A percentile compares a stretch with the other conserved stretches of the same genome.
These are phyloP conservation scores for Penicillium thymicola DNA, from an alignment of 2,329 filamentous ascomycete species.

Conservation along the genomic window DNA sequence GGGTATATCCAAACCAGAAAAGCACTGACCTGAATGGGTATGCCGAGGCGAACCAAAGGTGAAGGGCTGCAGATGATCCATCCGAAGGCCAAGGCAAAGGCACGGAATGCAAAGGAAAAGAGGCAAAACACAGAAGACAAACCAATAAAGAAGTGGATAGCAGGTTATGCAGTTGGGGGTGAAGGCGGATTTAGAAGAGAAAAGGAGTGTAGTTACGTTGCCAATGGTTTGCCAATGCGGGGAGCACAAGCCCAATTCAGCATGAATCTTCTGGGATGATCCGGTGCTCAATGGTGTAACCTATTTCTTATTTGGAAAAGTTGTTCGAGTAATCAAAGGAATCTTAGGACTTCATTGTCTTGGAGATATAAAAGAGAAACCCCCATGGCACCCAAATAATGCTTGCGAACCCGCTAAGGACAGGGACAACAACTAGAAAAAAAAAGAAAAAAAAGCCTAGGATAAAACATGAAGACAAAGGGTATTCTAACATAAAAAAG, in stretches of 20 bases:
- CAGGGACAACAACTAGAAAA: neutral
- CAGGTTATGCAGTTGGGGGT: conserved; percentile 4
- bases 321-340: neutral
- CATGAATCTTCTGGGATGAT: conserved; percentile 8
- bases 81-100: conserved; percentile 19
- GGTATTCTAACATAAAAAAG: neutral
- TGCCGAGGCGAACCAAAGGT: conserved; percentile 14
- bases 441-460: neutral
- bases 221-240: conserved; percentile 18
- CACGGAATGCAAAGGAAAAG: conserved; percentile 2
- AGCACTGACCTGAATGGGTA: conserved; percentile 29
- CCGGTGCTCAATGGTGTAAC: conserved; percentile 22
- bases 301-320: neutral
- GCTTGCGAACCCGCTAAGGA: conserved; percentile 18
- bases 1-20: neutral
- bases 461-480: neutral
- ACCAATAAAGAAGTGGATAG: conserved; percentile 14
- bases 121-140: conserved; percentile 2
- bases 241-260: conserved; percentile 25
- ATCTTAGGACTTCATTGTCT: neutral
- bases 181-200: conserved; percentile 21
- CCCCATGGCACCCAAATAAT: conserved; percentile 14
- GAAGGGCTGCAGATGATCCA: conserved; percentile 24
- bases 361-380: neutral
- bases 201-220: conserved; percentile 21